Percentiles rank a stretch among this genome's conserved stretches.
Evolutionary conservation across 2,329 filamentous ascomycete genomes (phyloP).

Genomic region (Phialophora tarda): DNA sequence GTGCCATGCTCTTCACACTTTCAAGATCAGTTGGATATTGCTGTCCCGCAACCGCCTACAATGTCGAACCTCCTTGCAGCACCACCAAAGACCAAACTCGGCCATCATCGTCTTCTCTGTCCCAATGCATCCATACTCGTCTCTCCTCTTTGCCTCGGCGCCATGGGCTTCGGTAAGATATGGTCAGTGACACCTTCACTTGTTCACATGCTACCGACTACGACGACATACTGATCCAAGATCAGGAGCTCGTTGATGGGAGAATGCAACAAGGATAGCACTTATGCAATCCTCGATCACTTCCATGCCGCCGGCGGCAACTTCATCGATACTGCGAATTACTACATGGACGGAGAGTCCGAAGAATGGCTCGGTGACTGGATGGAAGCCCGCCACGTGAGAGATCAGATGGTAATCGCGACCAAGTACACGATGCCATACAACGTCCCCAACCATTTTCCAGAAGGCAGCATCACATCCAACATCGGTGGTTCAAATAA

Average conservation of each 20-base stretch:
- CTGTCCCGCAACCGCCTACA: neutral
- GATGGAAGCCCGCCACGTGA: conserved; percentile 52
- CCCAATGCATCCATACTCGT: conserved; percentile 60
- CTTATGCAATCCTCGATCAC: conserved; percentile 55
- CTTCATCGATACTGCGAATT: conserved; percentile 59
- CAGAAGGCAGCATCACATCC: conserved; percentile 22
- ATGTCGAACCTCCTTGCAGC: conserved; percentile 31
- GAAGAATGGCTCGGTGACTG: conserved; percentile 59
- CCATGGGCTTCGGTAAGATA: conserved; percentile 60
- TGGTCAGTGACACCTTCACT: conserved; percentile 8
- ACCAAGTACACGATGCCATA: conserved; percentile 58
- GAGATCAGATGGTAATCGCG: conserved; percentile 60
- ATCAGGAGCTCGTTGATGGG: conserved; percentile 45
- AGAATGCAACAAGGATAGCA: conserved; percentile 51
- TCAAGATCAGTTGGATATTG: neutral
- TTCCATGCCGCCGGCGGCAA: conserved; percentile 56
- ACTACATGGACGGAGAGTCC: conserved; percentile 48
- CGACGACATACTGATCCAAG: too few species aligned
- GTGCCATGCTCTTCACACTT: neutral
- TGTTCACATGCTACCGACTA: neutral
- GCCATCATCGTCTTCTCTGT: conserved; percentile 59
- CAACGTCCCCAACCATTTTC: conserved; percentile 39
- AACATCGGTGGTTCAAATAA: conserved; percentile 52
- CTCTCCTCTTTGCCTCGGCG: conserved; percentile 60
- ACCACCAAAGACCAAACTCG: conserved; percentile 51